Conservation (phyloP, 73 alveolate species). For the Blepharisma japonicum region DNA sequence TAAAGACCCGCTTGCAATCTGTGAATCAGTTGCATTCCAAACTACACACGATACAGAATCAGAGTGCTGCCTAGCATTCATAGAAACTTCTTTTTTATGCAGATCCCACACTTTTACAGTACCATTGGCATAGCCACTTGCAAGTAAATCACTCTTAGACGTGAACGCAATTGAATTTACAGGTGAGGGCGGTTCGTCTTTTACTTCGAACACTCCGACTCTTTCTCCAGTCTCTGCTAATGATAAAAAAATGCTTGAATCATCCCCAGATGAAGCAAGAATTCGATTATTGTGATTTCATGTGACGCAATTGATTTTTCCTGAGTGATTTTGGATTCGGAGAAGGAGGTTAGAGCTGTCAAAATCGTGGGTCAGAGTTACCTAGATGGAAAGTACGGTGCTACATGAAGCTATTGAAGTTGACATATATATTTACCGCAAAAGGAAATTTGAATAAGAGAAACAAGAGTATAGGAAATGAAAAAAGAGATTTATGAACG, state of each 20-base stretch:
- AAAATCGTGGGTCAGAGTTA: conserved; percentile 48
- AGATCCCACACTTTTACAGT: conserved; percentile 77
- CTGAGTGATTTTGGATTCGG: conserved; percentile 31
- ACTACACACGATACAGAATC: conserved; percentile 40
- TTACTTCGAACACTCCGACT: conserved; percentile 32
- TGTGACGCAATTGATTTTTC: conserved; percentile 49
- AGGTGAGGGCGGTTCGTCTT: conserved; percentile 39
- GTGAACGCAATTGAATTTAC: conserved; percentile 52
- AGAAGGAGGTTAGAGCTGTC: conserved; percentile 25
- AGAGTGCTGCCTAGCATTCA: conserved; percentile 26
- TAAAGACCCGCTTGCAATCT: conserved; percentile 42
- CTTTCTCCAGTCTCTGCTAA: conserved; percentile 34
- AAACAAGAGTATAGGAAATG: too few species aligned
- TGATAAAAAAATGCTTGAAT: conserved; percentile 50
- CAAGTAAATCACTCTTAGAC: conserved; percentile 50
- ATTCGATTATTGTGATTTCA: conserved; percentile 48
- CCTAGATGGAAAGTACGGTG: conserved; percentile 21
- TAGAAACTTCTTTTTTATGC: conserved; percentile 60
- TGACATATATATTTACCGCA: too few species aligned
- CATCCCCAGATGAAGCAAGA: conserved; percentile 65
- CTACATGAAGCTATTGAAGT: conserved; percentile 35
- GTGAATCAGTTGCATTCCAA: conserved; percentile 41
- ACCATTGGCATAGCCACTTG: conserved; percentile 85
- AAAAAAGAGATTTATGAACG: too few species aligned
- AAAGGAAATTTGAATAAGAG: too few species aligned